phyloP scores from a whole-genome alignment of 805 yeast species.

The Candida pseudoglaebosa region DNA sequence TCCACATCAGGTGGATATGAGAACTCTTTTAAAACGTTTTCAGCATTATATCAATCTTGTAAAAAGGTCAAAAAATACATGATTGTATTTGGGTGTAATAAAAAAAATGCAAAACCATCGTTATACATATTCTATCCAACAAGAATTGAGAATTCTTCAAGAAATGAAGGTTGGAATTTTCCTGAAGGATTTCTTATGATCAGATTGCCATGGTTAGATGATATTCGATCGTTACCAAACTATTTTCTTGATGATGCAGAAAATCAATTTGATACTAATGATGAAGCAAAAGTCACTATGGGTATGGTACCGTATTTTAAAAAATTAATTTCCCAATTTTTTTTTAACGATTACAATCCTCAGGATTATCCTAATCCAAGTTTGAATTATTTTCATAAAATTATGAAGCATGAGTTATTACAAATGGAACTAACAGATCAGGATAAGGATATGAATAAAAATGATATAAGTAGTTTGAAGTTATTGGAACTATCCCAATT shows the following conservation, averaged over 20 bases:
- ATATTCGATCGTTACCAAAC: conserved; percentile 63
- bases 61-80: conserved; percentile 51
- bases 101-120: conserved; percentile 50
- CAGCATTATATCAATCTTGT: conserved; percentile 63
- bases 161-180: conserved; percentile 18
- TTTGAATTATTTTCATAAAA: conserved; percentile 61
- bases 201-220: conserved; percentile 70
- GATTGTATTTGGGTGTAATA: conserved; percentile 66
- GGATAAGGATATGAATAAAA: conserved; percentile 14
- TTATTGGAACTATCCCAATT: conserved; percentile 11
- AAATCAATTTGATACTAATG: conserved; percentile 10
- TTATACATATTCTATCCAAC: conserved; percentile 62
- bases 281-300: conserved; percentile 11
- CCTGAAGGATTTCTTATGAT: conserved; percentile 75
- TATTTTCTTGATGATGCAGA: conserved; percentile 10
- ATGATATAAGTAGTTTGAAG: conserved; percentile 18
- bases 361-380: conserved; percentile 59
- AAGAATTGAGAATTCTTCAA: conserved; percentile 17
- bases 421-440: conserved; percentile 33
- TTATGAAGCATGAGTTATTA: conserved; percentile 61
- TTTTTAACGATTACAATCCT: conserved; percentile 51
- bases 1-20: conserved; percentile 37
- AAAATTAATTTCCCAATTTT: conserved; percentile 34
- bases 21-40: conserved; percentile 65
- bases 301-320: conserved; percentile 18